These are phyloP conservation scores for Begonia fuchsioides DNA, from an alignment of 306 rosid species.

Conservation along the genomic window DNA sequence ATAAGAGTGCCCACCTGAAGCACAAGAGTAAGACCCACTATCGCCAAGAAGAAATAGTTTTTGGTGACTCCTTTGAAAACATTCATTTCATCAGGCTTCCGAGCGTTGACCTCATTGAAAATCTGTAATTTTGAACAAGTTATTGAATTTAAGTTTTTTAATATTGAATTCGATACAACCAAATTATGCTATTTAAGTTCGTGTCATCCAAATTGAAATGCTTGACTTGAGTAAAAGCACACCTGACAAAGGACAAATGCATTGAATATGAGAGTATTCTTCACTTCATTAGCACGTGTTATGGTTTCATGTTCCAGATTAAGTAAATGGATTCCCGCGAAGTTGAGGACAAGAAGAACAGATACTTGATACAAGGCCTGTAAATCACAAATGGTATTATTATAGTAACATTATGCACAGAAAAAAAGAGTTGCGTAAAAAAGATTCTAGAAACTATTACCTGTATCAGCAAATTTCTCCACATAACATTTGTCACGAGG, in stretches of 20 bases:
- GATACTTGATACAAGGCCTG: conserved; percentile 76
- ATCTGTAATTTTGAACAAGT: conserved; percentile 25
- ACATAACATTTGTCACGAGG: conserved; percentile 78
- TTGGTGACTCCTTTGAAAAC: conserved; percentile 58
- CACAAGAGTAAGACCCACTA: conserved; percentile 43
- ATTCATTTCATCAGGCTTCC: conserved; percentile 71
- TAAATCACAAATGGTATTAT: neutral
- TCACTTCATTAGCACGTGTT: conserved; percentile 34
- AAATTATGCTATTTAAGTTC: too few relatives aligned
- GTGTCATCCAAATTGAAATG: too few relatives aligned
- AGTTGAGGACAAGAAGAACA: conserved; percentile 68
- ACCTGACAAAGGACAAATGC: conserved; percentile 92
- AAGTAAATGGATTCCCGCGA: conserved; percentile 43
- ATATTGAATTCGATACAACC: too few relatives aligned
- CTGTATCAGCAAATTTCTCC: conserved; percentile 91
- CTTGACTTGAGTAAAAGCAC: conserved; percentile 16
- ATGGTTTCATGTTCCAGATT: conserved; percentile 13
- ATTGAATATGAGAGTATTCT: conserved; percentile 84
- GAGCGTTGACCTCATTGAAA: conserved; percentile 84
- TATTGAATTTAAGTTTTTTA: too few relatives aligned
- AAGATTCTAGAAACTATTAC: conserved; percentile 22
- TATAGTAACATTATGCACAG: neutral
- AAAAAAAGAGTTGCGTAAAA: neutral
- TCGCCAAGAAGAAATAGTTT: conserved; percentile 72
- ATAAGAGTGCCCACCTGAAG: conserved; percentile 58